phyloP scores from a whole-genome alignment of 306 rosid species.

The Vigna angularis region DNA sequence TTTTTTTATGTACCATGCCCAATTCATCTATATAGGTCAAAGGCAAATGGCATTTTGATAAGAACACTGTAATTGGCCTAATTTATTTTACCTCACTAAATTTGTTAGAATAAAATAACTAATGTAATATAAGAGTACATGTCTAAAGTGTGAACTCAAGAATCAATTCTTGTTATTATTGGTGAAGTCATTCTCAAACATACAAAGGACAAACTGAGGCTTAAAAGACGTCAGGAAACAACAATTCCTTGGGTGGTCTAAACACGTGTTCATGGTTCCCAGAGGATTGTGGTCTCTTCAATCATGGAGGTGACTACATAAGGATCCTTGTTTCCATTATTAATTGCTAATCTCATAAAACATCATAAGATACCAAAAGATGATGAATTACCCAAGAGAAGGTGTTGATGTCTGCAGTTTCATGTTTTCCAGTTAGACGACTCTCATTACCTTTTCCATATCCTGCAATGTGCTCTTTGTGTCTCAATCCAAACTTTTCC shows the following conservation, averaged over 20 bases:
- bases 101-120: too few species aligned
- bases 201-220: background rate
- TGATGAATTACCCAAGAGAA: slow-evolving; percentile 57
- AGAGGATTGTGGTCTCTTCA: slow-evolving; percentile 71
- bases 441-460: slow-evolving; percentile 80
- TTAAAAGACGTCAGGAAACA: slow-evolving; percentile 21
- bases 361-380: too few species aligned
- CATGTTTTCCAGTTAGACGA: slow-evolving; percentile 71
- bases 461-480: slow-evolving; percentile 73
- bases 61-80: background rate
- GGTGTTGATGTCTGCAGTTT: slow-evolving; percentile 66
- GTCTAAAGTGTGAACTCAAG: background rate
- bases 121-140: too few species aligned
- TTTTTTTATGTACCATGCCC: too few species aligned
- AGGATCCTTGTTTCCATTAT: slow-evolving; percentile 63
- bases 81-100: background rate
- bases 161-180: slow-evolving; percentile 27
- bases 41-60: background rate
- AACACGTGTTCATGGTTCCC: slow-evolving; percentile 52
- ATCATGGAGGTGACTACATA: slow-evolving; percentile 78
- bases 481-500: slow-evolving; percentile 60
- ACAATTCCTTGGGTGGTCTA: slow-evolving; percentile 1
- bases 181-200: slow-evolving; percentile 28
- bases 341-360: too few species aligned
- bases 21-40: background rate